Evolutionary conservation across 768 basidiomycete genomes (phyloP).

Genomic region (Lactarius evosmus): DNA sequence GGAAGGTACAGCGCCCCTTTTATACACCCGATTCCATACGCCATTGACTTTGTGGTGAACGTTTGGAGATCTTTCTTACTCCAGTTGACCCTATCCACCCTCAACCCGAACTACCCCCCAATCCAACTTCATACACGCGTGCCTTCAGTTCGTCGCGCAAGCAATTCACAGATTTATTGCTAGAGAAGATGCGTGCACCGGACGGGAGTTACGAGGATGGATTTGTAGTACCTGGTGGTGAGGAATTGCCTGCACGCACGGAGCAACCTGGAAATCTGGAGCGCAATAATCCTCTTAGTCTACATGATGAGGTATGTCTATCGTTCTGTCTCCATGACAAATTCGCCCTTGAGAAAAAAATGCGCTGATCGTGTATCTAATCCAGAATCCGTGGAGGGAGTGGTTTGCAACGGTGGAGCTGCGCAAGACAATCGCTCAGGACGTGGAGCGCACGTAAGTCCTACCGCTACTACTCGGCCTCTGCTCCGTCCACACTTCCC

Average conservation of each 20-base stretch:
- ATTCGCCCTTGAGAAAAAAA: neutral
- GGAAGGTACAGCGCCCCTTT: conserved; percentile 59
- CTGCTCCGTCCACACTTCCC: neutral
- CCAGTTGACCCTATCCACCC: conserved; percentile 62
- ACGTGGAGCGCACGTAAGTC: conserved; percentile 91
- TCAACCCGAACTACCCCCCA: conserved; percentile 38
- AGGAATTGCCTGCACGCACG: conserved; percentile 34
- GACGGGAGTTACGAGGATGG: conserved; percentile 81
- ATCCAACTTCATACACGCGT: conserved; percentile 30
- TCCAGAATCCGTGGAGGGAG: conserved; percentile 88
- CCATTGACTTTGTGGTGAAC: conserved; percentile 23
- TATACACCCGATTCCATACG: neutral
- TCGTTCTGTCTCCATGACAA: conserved; percentile 3
- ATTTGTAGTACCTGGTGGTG: conserved; percentile 52
- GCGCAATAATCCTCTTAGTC: conserved; percentile 75
- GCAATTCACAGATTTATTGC: conserved; percentile 54
- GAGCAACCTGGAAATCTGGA: conserved; percentile 47
- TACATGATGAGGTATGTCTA: conserved; percentile 61
- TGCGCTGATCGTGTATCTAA: conserved; percentile 4
- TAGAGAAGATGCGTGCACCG: conserved; percentile 75
- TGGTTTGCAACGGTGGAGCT: conserved; percentile 92
- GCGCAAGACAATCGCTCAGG: conserved; percentile 84
- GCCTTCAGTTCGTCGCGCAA: conserved; percentile 49
- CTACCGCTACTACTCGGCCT: neutral
- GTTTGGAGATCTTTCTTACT: conserved; percentile 61